phyloP scores from a whole-genome alignment of 148 eudicot species.

The Agrostemma githago region DNA sequence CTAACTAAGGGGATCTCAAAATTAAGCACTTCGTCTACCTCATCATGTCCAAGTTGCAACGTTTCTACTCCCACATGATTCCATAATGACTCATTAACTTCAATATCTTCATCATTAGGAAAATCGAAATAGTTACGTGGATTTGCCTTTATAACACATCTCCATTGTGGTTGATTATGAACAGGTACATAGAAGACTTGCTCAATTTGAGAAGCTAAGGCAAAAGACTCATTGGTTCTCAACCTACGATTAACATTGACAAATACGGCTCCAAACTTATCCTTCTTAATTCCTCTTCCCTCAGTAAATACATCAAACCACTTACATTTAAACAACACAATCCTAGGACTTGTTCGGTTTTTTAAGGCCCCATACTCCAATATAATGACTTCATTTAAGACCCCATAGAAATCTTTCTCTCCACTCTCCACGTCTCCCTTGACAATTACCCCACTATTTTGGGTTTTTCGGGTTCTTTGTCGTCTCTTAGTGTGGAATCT shows the following conservation, averaged over 20 bases:
- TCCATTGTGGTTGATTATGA: conserved; percentile 14
- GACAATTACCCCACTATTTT: conserved; percentile 4
- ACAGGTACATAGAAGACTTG: background rate
- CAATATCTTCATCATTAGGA: background rate
- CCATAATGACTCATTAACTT: too few relatives aligned
- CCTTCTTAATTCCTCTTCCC: conserved; percentile 10
- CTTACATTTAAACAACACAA: conserved; percentile 6
- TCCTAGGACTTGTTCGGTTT: background rate
- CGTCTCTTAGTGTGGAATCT: background rate
- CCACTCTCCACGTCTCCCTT: background rate
- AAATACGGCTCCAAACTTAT: conserved; percentile 2
- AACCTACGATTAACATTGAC: conserved; percentile 7
- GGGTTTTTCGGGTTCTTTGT: background rate
- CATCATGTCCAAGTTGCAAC: too few relatives aligned
- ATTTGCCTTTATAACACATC: background rate
- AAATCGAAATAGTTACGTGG: background rate
- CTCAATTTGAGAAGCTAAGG: background rate
- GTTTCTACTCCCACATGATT: too few relatives aligned
- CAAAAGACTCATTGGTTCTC: conserved; percentile 9
- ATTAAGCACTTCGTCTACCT: too few relatives aligned
- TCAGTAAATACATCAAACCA: conserved; percentile 6
- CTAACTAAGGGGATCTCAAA: too few relatives aligned
- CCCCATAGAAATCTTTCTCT: conserved; percentile 4
- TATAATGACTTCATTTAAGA: background rate
- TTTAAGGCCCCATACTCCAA: background rate